These are phyloP conservation scores for Didymella pinodella DNA, from an alignment of 2,329 filamentous ascomycete genomes.

Conservation along the genomic window DNA sequence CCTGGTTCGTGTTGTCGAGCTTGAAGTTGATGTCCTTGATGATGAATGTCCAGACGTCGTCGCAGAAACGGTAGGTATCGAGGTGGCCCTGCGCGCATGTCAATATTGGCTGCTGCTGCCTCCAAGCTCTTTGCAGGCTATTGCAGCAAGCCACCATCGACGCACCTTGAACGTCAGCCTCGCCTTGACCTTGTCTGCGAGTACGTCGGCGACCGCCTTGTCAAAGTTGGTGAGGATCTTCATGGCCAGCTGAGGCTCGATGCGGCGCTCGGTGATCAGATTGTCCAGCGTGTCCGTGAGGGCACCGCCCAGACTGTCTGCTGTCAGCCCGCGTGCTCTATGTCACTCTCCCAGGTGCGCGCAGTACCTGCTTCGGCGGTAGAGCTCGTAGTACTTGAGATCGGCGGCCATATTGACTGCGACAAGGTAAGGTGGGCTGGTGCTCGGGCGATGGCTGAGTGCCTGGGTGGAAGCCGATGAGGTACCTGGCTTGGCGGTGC, in stretches of 20 bases:
- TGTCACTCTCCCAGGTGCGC: constrained; percentile 17
- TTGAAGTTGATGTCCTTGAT: constrained; percentile 99
- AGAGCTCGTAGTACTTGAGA: constrained; percentile 86
- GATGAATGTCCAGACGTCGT: constrained; percentile 99
- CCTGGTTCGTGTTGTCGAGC: constrained; percentile 79
- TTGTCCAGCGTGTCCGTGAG: constrained; percentile 97
- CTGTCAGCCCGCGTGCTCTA: constrained; percentile 37
- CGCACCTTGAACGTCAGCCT: constrained; percentile 92
- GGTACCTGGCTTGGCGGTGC: constrained; percentile 20
- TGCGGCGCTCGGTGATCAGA: constrained; percentile 90
- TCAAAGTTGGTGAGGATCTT: constrained; percentile 97
- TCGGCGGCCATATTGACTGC: constrained; percentile 48
- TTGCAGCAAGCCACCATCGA: constrained; percentile 6
- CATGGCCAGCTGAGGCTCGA: constrained; percentile 98
- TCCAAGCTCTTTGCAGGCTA: not conserved
- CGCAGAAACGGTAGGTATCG: constrained; percentile 98
- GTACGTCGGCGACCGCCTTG: constrained; percentile 86
- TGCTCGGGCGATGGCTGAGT: constrained; percentile 23
- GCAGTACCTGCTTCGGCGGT: constrained; percentile 92
- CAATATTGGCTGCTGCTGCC: constrained; percentile 21
- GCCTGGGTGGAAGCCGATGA: constrained; percentile 24
- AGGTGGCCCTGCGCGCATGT: constrained; percentile 76
- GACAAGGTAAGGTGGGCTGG: constrained; percentile 23
- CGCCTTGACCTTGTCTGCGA: constrained; percentile 91
- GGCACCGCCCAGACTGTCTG: constrained; percentile 82